phyloP scores from a whole-genome alignment of 164 flowering plant species.

The Kalanchoe fedtschenkoi region DNA sequence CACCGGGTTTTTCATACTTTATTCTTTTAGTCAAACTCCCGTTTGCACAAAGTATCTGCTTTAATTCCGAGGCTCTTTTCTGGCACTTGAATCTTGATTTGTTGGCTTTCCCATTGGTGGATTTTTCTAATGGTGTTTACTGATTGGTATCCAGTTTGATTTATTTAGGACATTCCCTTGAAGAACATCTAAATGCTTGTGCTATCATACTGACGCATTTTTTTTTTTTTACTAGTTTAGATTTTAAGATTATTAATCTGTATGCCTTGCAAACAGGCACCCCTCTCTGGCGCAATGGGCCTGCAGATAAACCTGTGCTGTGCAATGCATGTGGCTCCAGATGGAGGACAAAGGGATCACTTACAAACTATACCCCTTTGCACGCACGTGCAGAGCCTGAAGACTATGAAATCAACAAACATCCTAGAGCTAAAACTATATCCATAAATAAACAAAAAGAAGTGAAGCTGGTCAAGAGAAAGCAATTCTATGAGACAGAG shows the following conservation, averaged over 20 bases:
- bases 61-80: no score
- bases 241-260: neutral
- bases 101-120: no score
- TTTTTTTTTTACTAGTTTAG: neutral
- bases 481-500: conserved; percentile 23
- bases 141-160: no score
- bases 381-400: conserved; percentile 68
- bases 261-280: conserved; percentile 47
- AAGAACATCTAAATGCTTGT: neutral
- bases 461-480: conserved; percentile 46
- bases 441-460: conserved; percentile 50
- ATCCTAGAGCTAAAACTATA: conserved; percentile 38
- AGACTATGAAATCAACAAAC: conserved; percentile 47
- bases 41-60: no score
- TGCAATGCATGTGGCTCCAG: conserved; percentile 99
- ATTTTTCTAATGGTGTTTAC: no score
- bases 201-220: neutral
- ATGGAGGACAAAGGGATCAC: conserved; percentile 96
- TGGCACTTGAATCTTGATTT: no score
- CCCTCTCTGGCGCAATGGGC: conserved; percentile 99
- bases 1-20: no score
- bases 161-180: no score
- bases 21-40: no score
- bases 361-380: conserved; percentile 79
- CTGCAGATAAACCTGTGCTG: conserved; percentile 88